These are phyloP conservation scores for Keithomyces neogunnii DNA, from an alignment of 2,329 filamentous ascomycete genomes.

Conservation along the genomic window DNA sequence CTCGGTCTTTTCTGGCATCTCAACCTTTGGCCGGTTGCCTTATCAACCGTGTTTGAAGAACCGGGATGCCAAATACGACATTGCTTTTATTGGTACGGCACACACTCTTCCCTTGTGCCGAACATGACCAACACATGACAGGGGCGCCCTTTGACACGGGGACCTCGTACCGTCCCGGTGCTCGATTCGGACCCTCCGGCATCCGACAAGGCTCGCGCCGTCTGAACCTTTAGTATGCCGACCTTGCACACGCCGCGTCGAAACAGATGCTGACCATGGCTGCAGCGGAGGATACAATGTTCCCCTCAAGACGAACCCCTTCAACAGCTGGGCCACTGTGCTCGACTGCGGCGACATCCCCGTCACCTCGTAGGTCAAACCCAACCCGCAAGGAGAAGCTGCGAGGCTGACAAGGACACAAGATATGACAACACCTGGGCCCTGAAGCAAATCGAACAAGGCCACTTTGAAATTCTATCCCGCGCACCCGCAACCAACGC, in stretches of 20 bases:
- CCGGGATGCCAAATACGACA: slow-evolving; percentile 65
- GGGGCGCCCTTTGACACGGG: slow-evolving; percentile 80
- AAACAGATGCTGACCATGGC: background rate
- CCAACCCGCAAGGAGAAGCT: background rate
- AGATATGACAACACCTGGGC: slow-evolving; percentile 79
- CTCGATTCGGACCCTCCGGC: slow-evolving; percentile 74
- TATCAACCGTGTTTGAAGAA: slow-evolving; percentile 71
- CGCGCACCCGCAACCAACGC: slow-evolving; percentile 63
- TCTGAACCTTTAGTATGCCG: slow-evolving; percentile 74
- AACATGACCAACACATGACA: slow-evolving; percentile 18
- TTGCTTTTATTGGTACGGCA: slow-evolving; percentile 66
- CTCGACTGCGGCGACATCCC: slow-evolving; percentile 80
- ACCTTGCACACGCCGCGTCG: background rate
- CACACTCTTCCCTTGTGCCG: background rate
- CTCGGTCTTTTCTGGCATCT: slow-evolving; percentile 82
- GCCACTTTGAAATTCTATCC: slow-evolving; percentile 67
- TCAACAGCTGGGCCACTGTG: slow-evolving; percentile 71
- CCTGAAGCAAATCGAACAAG: slow-evolving; percentile 77
- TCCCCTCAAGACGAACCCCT: slow-evolving; percentile 62
- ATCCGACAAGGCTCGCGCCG: slow-evolving; percentile 81
- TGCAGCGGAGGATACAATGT: slow-evolving; percentile 80
- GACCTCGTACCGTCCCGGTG: slow-evolving; percentile 76
- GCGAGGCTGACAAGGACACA: background rate
- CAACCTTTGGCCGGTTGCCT: slow-evolving; percentile 71
- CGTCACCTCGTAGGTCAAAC: slow-evolving; percentile 61